Conservation (phyloP, 768 basidiomycete species). For the Lactifluus volemus region DNA sequence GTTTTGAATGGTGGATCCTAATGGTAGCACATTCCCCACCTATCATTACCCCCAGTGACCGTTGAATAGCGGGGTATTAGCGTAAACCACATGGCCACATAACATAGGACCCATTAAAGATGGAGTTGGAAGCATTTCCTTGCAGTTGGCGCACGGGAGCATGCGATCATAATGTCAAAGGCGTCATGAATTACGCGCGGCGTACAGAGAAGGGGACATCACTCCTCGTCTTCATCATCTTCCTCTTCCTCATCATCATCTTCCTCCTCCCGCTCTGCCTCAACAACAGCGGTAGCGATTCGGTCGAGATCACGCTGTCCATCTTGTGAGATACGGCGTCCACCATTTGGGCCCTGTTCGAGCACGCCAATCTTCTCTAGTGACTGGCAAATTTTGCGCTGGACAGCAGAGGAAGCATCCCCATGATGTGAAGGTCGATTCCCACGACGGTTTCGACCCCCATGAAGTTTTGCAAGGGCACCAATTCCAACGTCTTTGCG, state of each 20-base stretch:
- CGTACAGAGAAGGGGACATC: neutral
- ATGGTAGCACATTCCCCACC: neutral
- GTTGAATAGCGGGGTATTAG: neutral
- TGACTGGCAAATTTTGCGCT: conserved; percentile 93
- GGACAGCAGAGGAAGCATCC: conserved; percentile 76
- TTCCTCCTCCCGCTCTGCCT: conserved; percentile 64
- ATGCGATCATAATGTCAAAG: conserved; percentile 7
- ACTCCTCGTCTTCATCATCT: conserved; percentile 40
- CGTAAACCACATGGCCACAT: neutral
- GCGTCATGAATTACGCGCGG: conserved; percentile 8
- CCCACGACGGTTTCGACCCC: conserved; percentile 90
- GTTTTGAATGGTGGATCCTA: neutral
- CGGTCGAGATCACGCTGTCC: conserved; percentile 94
- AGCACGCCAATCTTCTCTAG: conserved; percentile 98
- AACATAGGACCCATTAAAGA: neutral
- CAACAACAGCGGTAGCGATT: conserved; percentile 84
- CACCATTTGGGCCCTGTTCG: conserved; percentile 89
- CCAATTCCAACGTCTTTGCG: conserved; percentile 95
- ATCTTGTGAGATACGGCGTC: conserved; percentile 93
- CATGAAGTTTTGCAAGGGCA: conserved; percentile 91
- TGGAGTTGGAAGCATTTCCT: neutral
- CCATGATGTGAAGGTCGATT: conserved; percentile 95
- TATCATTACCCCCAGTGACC: neutral
- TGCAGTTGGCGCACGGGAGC: neutral
- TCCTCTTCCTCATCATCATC: conserved; percentile 66